Conservation (phyloP, 305 asterid species). For the Fraxinus greggii region DNA sequence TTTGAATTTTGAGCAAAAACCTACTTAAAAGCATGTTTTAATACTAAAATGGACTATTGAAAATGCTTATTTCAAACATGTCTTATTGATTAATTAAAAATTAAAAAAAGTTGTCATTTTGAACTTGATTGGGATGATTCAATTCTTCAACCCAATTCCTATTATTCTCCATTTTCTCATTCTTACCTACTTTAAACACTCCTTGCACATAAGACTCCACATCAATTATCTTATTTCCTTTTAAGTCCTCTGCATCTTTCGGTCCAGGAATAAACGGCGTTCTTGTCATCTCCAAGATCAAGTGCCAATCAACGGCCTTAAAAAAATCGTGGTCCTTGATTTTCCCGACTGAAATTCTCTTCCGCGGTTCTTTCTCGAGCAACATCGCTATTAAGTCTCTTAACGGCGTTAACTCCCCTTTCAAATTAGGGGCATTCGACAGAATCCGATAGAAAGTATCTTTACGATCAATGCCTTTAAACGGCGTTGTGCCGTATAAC, state of each 20-base stretch:
- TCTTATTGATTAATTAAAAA: background rate
- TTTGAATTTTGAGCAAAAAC: background rate
- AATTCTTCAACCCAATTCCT: conserved; percentile 36
- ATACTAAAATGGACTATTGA: background rate
- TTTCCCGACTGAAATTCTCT: conserved; percentile 48
- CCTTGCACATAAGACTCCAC: conserved; percentile 66
- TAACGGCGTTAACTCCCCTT: conserved; percentile 73
- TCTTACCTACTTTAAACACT: conserved; percentile 48
- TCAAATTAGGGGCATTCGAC: conserved; percentile 42
- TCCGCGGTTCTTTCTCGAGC: conserved; percentile 68
- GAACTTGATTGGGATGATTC: conserved; percentile 42
- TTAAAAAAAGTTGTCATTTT: conserved; percentile 51
- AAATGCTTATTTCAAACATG: background rate
- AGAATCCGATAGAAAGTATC: conserved; percentile 66
- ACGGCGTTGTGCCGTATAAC: conserved; percentile 90
- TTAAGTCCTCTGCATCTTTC: conserved; percentile 48
- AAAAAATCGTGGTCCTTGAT: conserved; percentile 67
- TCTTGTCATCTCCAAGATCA: conserved; percentile 56
- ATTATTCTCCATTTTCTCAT: conserved; percentile 19
- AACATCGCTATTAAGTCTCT: conserved; percentile 72
- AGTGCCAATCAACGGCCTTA: conserved; percentile 62
- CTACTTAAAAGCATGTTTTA: background rate
- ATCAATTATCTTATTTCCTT: conserved; percentile 52
- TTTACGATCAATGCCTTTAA: conserved; percentile 59
- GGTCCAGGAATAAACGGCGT: conserved; percentile 78